These are phyloP conservation scores for Cucurbita ficifolia DNA, from an alignment of 306 rosid genomes.

Conservation along the genomic window DNA sequence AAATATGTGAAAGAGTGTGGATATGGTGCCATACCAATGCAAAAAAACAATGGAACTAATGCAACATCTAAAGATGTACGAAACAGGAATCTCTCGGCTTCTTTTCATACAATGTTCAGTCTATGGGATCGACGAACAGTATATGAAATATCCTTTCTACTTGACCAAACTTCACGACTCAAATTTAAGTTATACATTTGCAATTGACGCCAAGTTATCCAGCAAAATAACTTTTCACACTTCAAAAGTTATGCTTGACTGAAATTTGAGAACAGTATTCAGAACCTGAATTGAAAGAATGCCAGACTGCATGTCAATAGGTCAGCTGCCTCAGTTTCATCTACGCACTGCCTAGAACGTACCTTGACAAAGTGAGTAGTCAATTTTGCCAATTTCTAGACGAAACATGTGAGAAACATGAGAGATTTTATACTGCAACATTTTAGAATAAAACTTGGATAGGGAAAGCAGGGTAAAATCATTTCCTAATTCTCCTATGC, in stretches of 20 bases:
- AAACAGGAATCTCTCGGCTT: background rate
- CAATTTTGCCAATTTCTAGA: constrained; percentile 65
- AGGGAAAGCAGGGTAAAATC: background rate
- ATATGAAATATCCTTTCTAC: background rate
- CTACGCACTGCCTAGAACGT: constrained; percentile 81
- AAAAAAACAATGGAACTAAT: background rate
- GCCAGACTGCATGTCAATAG: constrained; percentile 80
- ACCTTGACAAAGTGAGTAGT: constrained; percentile 54
- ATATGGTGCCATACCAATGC: no score
- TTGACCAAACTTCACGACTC: background rate
- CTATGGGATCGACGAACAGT: background rate
- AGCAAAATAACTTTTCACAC: background rate
- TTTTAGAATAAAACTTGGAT: background rate
- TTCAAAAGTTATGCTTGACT: background rate
- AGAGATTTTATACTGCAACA: background rate
- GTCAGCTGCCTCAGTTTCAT: constrained; percentile 91
- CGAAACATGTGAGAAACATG: constrained; percentile 4
- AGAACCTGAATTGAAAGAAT: constrained; percentile 85
- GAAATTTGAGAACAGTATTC: constrained; percentile 4
- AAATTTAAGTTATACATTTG: background rate
- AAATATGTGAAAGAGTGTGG: background rate
- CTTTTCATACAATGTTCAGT: background rate
- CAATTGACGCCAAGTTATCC: background rate
- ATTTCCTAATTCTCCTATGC: background rate
- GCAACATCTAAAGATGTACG: background rate